phyloP scores from a whole-genome alignment of 2,329 filamentous ascomycete species.

The Xylaria hypoxylon region DNA sequence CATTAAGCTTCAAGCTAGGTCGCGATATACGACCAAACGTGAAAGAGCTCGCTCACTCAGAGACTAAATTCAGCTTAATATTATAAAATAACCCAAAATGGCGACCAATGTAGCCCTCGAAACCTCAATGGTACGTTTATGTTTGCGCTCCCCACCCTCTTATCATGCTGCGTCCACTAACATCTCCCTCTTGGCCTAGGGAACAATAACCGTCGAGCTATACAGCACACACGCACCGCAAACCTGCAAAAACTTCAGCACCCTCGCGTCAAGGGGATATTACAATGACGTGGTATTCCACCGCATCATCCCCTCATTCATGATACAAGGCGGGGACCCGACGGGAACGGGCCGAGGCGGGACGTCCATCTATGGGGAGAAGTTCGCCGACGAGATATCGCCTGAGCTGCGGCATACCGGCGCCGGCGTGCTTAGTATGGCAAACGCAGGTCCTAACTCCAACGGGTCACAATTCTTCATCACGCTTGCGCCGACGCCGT shows the following conservation, averaged over 20 bases:
- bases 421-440: conserved; percentile 95
- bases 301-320: conserved; percentile 95
- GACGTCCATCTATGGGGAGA: conserved; percentile 88
- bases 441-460: conserved; percentile 91
- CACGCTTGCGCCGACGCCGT: conserved; percentile 92
- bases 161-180: conserved; percentile 19
- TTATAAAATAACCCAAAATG: conserved; percentile 61
- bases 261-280: conserved; percentile 84
- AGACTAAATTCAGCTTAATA: not conserved
- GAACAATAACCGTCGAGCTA: conserved; percentile 86
- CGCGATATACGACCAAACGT: conserved; percentile 3
- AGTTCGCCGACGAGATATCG: conserved; percentile 92
- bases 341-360: conserved; percentile 94
- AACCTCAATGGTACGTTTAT: conserved; percentile 79
- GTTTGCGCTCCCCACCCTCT: conserved; percentile 12
- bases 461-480: conserved; percentile 98
- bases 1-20: conserved; percentile 25
- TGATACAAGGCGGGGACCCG: conserved; percentile 95
- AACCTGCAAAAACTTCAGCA: conserved; percentile 88
- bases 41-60: not conserved
- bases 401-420: conserved; percentile 87
- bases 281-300: conserved; percentile 90
- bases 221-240: conserved; percentile 90
- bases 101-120: conserved; percentile 83
- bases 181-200: conserved; percentile 57